Conservation (phyloP, 306 rosid species). For the Inga oerstediana region DNA sequence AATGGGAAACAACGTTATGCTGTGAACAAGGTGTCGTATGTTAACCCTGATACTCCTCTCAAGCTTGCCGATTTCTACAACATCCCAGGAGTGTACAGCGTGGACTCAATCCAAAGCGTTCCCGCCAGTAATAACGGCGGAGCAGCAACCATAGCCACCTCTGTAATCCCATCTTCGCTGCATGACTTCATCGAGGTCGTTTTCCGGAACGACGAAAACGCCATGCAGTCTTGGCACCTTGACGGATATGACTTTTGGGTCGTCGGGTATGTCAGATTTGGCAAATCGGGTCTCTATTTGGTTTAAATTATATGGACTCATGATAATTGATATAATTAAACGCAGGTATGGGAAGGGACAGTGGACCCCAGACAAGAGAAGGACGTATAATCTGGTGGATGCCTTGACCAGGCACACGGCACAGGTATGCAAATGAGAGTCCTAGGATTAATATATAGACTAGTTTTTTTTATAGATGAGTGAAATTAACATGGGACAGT, state of each 20-base stretch:
- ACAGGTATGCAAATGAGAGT: conserved; percentile 57
- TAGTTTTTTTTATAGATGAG: neutral
- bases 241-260: conserved; percentile 99
- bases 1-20: conserved; percentile 86
- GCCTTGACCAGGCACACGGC: conserved; percentile 91
- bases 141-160: conserved; percentile 58
- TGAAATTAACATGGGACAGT: neutral
- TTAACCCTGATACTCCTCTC: conserved; percentile 86
- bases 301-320: neutral
- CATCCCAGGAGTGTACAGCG: conserved; percentile 76
- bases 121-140: conserved; percentile 52
- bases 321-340: conserved; percentile 9
- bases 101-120: conserved; percentile 54
- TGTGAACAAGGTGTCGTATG: conserved; percentile 70
- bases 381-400: conserved; percentile 74
- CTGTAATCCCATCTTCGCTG: conserved; percentile 60
- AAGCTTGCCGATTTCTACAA: conserved; percentile 97
- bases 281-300: neutral
- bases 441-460: too few species aligned
- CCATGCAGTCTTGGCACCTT: conserved; percentile 88
- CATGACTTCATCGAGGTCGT: conserved; percentile 90
- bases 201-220: conserved; percentile 79
- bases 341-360: conserved; percentile 75
- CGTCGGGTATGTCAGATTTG: conserved; percentile 65
- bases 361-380: conserved; percentile 70